Conservation (phyloP, 2,329 filamentous ascomycete species). For the Trichoderma sp. region DNA sequence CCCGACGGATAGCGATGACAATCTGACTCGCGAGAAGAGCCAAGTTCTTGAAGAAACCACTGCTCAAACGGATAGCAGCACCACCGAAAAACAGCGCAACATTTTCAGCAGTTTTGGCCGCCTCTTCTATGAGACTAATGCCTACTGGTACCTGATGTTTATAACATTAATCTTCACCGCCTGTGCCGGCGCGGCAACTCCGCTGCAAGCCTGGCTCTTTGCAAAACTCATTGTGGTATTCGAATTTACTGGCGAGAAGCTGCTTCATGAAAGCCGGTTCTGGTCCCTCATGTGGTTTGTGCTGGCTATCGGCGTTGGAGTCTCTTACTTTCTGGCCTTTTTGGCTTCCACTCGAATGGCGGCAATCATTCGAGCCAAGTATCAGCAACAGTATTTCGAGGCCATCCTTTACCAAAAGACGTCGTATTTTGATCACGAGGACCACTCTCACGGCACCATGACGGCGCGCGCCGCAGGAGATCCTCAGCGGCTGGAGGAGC, state of each 20-base stretch:
- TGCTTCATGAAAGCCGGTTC: slow-evolving; percentile 55
- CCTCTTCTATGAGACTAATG: slow-evolving; percentile 60
- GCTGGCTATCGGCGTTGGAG: slow-evolving; percentile 56
- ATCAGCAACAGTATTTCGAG: slow-evolving; percentile 64
- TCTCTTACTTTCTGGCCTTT: slow-evolving; percentile 54
- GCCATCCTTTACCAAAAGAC: slow-evolving; percentile 63
- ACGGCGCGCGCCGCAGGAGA: slow-evolving; percentile 60
- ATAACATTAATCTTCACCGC: slow-evolving; percentile 54
- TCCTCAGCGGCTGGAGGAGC: slow-evolving; percentile 63
- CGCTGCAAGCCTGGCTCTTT: slow-evolving; percentile 60
- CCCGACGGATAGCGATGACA: slow-evolving; percentile 42
- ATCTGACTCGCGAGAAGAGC: slow-evolving; percentile 52
- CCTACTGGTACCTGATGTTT: slow-evolving; percentile 54
- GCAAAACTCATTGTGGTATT: slow-evolving; percentile 58
- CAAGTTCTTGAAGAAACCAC: slow-evolving; percentile 44
- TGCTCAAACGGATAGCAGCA: slow-evolving; percentile 31
- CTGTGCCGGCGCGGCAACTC: slow-evolving; percentile 49
- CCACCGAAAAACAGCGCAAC: slow-evolving; percentile 44
- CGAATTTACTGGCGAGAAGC: slow-evolving; percentile 41
- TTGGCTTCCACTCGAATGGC: slow-evolving; percentile 51
- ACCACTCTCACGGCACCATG: slow-evolving; percentile 63
- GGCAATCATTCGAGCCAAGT: slow-evolving; percentile 54
- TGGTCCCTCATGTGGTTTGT: slow-evolving; percentile 70
- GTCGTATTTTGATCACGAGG: slow-evolving; percentile 63
- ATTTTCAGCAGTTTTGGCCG: slow-evolving; percentile 59